These are phyloP conservation scores for Chara braunii DNA, from an alignment of 139 green algal species.

Conservation along the genomic window DNA sequence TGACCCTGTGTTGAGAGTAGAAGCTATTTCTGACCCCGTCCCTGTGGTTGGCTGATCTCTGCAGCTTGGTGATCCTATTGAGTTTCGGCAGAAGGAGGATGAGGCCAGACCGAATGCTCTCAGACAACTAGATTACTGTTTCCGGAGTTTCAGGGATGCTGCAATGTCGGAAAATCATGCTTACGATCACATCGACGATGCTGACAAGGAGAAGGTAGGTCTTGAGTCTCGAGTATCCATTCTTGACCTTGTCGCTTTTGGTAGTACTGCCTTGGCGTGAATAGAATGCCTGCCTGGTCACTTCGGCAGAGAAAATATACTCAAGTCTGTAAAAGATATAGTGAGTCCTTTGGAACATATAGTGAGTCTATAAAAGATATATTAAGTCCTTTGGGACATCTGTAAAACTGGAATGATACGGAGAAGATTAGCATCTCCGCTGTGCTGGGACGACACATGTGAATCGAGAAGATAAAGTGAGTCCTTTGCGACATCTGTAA, in stretches of 20 bases:
- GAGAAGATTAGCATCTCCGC: too few species aligned
- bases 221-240: neutral
- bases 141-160: conserved; percentile 50
- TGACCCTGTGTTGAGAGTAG: neutral
- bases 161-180: conserved; percentile 45
- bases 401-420: too few species aligned
- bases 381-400: neutral
- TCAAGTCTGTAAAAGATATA: neutral
- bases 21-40: too few species aligned
- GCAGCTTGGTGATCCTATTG: conserved; percentile 60
- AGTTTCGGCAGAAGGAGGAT: conserved; percentile 49
- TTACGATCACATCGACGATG: conserved; percentile 71
- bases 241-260: too few species aligned
- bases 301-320: neutral
- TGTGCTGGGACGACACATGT: too few species aligned
- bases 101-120: conserved; percentile 24
- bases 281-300: too few species aligned
- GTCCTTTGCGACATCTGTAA: too few species aligned
- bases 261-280: too few species aligned
- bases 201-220: conserved; percentile 62
- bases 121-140: conserved; percentile 37
- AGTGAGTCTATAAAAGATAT: neutral
- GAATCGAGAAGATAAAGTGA: too few species aligned
- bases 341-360: neutral
- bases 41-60: too few species aligned